These are phyloP conservation scores for Oryza officinalis DNA, from an alignment of 176 grass and related monocot species.

Conservation along the genomic window DNA sequence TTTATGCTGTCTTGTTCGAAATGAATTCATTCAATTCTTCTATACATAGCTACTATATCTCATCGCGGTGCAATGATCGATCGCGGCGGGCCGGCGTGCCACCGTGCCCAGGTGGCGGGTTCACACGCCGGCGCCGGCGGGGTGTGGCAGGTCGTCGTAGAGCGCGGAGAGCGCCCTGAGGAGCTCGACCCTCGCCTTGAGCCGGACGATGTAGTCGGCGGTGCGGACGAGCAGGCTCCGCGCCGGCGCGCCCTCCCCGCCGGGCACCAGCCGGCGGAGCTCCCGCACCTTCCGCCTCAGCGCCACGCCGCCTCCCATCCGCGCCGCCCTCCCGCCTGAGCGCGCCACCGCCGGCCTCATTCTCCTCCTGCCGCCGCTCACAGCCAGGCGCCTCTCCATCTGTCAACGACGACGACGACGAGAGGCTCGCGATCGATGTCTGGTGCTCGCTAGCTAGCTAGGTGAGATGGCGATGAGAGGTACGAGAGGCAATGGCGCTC, in stretches of 20 bases:
- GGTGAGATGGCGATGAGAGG: conserved; percentile 6
- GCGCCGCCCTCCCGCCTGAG: neutral
- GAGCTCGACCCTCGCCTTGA: conserved; percentile 58
- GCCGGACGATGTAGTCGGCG: conserved; percentile 60
- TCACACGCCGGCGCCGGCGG: neutral
- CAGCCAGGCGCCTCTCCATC: conserved; percentile 5
- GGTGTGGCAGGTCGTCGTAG: conserved; percentile 13
- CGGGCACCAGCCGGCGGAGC: conserved; percentile 69
- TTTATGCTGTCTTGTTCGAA: neutral
- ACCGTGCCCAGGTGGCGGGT: neutral
- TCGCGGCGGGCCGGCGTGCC: no score
- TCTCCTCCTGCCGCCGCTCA: neutral
- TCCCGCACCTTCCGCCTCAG: conserved; percentile 67
- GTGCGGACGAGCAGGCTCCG: conserved; percentile 51
- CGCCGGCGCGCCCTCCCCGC: conserved; percentile 40
- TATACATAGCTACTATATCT: neutral
- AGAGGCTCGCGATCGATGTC: no score
- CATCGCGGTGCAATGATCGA: neutral
- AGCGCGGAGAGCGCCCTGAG: conserved; percentile 49
- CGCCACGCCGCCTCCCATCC: conserved; percentile 1
- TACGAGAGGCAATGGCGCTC: neutral
- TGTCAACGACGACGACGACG: neutral
- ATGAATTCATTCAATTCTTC: conserved; percentile 24
- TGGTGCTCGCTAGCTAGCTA: neutral
- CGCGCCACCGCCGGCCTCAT: neutral